A percentile compares a stretch with the other conserved stretches of the same genome.
Evolutionary conservation across 2,329 filamentous ascomycete genomes (phyloP).

Genomic region (Arthrobotrys conoides): DNA sequence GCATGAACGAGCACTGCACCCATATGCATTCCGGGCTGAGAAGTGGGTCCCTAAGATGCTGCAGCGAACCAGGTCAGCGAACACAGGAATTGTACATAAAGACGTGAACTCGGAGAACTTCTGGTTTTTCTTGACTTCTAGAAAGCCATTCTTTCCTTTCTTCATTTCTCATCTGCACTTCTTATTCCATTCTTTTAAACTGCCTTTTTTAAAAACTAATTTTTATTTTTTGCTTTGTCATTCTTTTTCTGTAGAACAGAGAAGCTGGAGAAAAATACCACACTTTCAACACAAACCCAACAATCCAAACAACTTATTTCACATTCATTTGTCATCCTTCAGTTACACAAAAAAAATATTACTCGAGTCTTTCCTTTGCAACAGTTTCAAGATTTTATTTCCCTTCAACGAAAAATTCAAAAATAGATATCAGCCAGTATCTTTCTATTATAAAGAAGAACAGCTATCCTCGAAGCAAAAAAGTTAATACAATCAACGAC

Average conservation of each 20-base stretch:
- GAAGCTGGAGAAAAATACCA: constrained; percentile 48
- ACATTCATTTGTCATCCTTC: constrained; percentile 30
- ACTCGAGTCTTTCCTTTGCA: constrained; percentile 6
- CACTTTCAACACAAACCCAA: constrained; percentile 44
- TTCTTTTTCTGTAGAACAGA: constrained; percentile 55
- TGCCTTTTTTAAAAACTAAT: background rate
- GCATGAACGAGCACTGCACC: background rate
- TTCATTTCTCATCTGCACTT: constrained; percentile 13
- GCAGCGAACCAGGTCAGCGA: constrained; percentile 18
- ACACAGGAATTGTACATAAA: constrained; percentile 39
- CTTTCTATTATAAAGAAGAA: background rate
- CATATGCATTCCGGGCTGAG: background rate
- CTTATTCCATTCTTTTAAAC: constrained; percentile 4
- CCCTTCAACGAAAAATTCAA: background rate
- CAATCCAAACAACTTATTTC: constrained; percentile 5
- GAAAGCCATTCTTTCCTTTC: constrained; percentile 50
- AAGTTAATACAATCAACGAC: constrained; percentile 17
- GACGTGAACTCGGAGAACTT: constrained; percentile 15
- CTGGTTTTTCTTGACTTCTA: constrained; percentile 26
- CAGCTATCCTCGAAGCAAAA: constrained; percentile 1
- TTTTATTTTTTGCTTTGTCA: constrained; percentile 13
- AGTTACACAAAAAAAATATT: constrained; percentile 29
- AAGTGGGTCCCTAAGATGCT: constrained; percentile 6
- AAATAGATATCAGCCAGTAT: constrained; percentile 30
- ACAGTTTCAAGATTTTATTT: constrained; percentile 2